Base-by-base conservation (phyloP, 2,329 filamentous ascomycete species). In the Calonectria pteridis region DNA sequence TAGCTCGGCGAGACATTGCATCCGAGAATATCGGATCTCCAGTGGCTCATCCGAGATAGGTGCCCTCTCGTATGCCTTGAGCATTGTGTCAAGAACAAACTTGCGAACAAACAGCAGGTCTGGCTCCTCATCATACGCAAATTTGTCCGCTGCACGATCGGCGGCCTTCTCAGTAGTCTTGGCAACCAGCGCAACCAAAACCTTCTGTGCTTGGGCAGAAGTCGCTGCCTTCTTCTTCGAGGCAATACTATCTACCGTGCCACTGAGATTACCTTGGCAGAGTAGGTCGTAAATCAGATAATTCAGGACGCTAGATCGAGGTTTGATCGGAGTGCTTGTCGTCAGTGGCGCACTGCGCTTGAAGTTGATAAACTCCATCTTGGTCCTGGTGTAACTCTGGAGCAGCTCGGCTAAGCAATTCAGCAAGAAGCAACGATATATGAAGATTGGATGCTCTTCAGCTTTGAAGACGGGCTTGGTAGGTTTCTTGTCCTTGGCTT, bases 361-460 rank as follows among this genome's bases (percentile, higher is more conserved):
- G 86, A 98, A 99, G 84, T 98, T 98, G 87, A 99, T 98, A 83
- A 99, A 98, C 83, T 99, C 97, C 53, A 99, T 92, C 88, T 99
- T 99, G 11, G 95, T 95, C 68, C 95, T 93, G 78, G 95, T 98
- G 86, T 98, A 99, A 81, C 94, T 97, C 71, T 94, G 93, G 18
- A 99, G 88, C 18, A 99, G 90, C 84, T 99, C 97, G 0, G 95
- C 93, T 49, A 99, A 87, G 81, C 96, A 98, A 82, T 97, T 95
- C 37, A 99, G 90, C 66, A 99, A 87, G 87, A 98, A 98, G 86
- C 96, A 98, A 62, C 97, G 92, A 82, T 98, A 99, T 67, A 98
- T 93, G 85, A 98, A 99, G 73, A 98, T 98, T 0, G 96, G 95
- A 83, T 99, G 95, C 40, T 98, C 94, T 65, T 98, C 95, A 1